Conservation (phyloP, 129 eudicot species). For the Silybum marianum region DNA sequence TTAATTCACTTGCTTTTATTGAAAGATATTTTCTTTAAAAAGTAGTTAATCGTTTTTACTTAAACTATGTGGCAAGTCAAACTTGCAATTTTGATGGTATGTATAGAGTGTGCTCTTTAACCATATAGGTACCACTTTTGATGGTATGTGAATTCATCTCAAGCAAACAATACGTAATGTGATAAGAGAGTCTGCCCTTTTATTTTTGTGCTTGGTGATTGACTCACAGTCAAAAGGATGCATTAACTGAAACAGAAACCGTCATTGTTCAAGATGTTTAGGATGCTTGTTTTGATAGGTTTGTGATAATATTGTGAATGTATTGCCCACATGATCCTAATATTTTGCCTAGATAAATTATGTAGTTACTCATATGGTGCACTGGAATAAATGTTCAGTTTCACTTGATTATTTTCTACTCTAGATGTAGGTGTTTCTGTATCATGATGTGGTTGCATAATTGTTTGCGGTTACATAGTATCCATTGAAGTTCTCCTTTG, state of each 20-base stretch:
- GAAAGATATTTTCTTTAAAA: neutral
- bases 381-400: neutral
- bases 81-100: neutral
- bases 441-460: neutral
- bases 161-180: neutral
- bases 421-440: neutral
- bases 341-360: neutral
- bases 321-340: neutral
- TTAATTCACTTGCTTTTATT: neutral
- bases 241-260: neutral
- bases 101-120: neutral
- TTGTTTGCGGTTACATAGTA: neutral
- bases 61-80: neutral
- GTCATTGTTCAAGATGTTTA: neutral
- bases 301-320: neutral
- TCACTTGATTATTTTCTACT: neutral
- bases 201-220: neutral
- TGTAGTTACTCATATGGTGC: neutral
- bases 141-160: neutral
- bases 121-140: neutral
- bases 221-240: neutral
- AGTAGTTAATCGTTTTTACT: neutral
- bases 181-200: neutral
- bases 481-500: neutral
- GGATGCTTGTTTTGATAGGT: neutral